phyloP scores from a whole-genome alignment of 345 rosid genomes.

The Heritiera littoralis region DNA sequence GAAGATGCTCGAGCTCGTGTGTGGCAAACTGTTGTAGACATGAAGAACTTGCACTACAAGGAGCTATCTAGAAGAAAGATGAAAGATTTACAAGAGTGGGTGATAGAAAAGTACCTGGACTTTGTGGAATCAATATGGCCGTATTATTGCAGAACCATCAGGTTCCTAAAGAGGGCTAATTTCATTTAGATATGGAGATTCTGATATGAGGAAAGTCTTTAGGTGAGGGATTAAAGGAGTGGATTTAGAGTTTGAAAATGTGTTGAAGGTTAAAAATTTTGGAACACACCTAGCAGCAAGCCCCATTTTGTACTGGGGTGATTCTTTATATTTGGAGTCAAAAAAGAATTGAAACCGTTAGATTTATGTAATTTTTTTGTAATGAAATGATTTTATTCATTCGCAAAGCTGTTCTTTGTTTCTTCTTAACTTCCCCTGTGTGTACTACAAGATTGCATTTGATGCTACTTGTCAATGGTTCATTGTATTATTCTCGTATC shows the following conservation, averaged over 20 bases:
- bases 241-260: slow-evolving; percentile 22
- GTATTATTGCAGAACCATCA: slow-evolving; percentile 87
- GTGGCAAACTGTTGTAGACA: slow-evolving; percentile 54
- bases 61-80: slow-evolving; percentile 52
- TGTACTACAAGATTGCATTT: neutral
- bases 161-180: slow-evolving; percentile 92
- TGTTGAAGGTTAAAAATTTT: slow-evolving; percentile 22
- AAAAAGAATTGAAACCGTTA: neutral
- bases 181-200: slow-evolving; percentile 44
- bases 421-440: neutral
- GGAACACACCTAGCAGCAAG: slow-evolving; percentile 28
- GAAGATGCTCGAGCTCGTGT: slow-evolving; percentile 46
- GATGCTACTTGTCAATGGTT: neutral
- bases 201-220: slow-evolving; percentile 14
- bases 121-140: slow-evolving; percentile 91
- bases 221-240: slow-evolving; percentile 13
- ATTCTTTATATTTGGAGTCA: slow-evolving; percentile 19
- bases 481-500: neutral
- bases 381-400: slow-evolving; percentile 20
- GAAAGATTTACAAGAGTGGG: slow-evolving; percentile 60
- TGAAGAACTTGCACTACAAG: slow-evolving; percentile 68
- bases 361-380: slow-evolving; percentile 30
- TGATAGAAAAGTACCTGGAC: slow-evolving; percentile 71
- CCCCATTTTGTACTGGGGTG: slow-evolving; percentile 40
- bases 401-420: neutral